phyloP scores from a whole-genome alignment of 345 rosid genomes.

The Mallotus nudiflorus region DNA sequence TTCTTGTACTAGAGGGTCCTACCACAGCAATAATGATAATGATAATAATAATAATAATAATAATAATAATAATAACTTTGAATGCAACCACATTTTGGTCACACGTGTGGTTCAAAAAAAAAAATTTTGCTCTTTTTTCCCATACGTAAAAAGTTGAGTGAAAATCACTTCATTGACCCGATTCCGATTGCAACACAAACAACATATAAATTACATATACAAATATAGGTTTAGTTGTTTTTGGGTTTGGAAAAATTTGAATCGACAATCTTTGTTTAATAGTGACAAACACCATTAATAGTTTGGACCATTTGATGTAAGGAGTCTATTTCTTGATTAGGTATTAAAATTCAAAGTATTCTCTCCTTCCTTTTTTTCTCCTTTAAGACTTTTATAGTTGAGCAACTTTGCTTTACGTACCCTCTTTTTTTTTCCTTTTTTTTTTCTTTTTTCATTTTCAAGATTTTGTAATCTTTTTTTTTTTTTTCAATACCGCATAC shows the following conservation, averaged over 20 bases:
- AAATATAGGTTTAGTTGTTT: not conserved
- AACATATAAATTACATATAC: not conserved
- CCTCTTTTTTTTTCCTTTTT: not conserved
- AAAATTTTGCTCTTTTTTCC: not conserved
- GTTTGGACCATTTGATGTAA: slow-evolving; percentile 9
- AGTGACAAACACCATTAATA: slow-evolving; percentile 11
- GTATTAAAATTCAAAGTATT: slow-evolving; percentile 4
- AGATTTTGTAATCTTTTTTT: no score
- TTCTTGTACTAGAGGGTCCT: slow-evolving; percentile 10
- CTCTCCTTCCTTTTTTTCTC: not conserved
- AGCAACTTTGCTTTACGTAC: not conserved
- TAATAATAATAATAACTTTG: slow-evolving; percentile 18
- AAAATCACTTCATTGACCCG: slow-evolving; percentile 14
- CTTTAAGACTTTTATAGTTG: not conserved
- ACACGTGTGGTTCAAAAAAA: slow-evolving; percentile 28
- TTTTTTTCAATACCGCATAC: no score
- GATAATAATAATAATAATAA: no score
- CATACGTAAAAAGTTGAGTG: not conserved
- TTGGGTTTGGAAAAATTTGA: not conserved
- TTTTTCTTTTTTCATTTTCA: no score
- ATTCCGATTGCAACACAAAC: no score
- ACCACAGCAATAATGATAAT: no score
- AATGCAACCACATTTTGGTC: slow-evolving; percentile 16
- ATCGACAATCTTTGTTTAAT: not conserved
- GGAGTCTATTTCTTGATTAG: not conserved